phyloP scores from a whole-genome alignment of 768 basidiomycete genomes.

The Tylopilus balloui region DNA sequence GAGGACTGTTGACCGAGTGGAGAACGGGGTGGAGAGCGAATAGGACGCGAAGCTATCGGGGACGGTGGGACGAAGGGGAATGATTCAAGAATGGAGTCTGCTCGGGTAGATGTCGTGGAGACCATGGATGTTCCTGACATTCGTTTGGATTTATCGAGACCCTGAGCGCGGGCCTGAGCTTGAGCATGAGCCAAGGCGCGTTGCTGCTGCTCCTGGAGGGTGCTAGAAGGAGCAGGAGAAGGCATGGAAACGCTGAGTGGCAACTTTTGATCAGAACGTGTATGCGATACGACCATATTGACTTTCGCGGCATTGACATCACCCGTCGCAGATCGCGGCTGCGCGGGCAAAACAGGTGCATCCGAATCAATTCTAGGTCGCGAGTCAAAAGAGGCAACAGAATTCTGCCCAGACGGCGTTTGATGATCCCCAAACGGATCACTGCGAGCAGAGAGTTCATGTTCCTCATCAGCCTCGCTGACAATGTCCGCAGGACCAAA shows the following conservation, averaged over 20 bases:
- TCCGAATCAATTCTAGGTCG: constrained; percentile 36
- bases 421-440: constrained; percentile 69
- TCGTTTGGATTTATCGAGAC: constrained; percentile 41
- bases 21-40: constrained; percentile 70
- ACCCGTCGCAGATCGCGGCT: constrained; percentile 53
- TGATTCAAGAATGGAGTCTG: constrained; percentile 80
- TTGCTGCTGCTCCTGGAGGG: constrained; percentile 64
- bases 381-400: constrained; percentile 19
- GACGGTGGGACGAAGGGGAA: constrained; percentile 90
- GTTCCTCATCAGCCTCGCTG: constrained; percentile 40
- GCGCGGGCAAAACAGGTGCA: constrained; percentile 42
- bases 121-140: constrained; percentile 64
- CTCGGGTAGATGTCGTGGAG: constrained; percentile 64
- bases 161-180: constrained; percentile 54
- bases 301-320: constrained; percentile 65
- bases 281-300: constrained; percentile 48
- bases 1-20: constrained; percentile 61
- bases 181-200: constrained; percentile 58
- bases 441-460: constrained; percentile 20
- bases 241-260: constrained; percentile 61
- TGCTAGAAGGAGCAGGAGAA: constrained; percentile 28
- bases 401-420: constrained; percentile 14
- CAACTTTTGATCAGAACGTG: constrained; percentile 38
- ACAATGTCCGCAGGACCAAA: constrained; percentile 68
- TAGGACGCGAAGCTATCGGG: constrained; percentile 78